Evolutionary conservation across 1,284 basidiomycete genomes (phyloP), one percentile per base, ranked within the genome.

Genomic region (Pyrrhoderma lamaoense): DNA sequence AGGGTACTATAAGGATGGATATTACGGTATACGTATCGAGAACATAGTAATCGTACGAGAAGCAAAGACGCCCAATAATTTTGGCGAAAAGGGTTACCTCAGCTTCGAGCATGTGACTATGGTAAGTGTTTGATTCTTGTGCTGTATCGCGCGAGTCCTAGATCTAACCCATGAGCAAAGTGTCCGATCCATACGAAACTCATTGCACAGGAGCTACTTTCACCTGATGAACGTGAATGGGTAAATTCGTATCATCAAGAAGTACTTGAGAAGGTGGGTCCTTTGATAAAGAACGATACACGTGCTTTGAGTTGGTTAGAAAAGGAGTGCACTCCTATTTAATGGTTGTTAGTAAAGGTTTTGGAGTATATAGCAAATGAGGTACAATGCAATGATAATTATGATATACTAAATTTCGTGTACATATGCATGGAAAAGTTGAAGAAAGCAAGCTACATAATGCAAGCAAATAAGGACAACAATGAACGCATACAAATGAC

Each of bases 1-100:
- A 0, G 95, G 93, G 2, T 99, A 91, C 67, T 96, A 97, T 66
- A 82, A 82, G 14, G 93, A 97, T 60, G 95, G 93, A 3, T 72
- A 79, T 53, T 99, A 87, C 64, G 95, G 95, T 2, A 92, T 98
- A 58, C 83, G 95, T 2, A 93, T 96, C 60, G 95, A 99, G 70
- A 93, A 82, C 64, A 76, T 95, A 39, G 80, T 93, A 14, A 72
- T 93, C 23, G 85, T 94, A 7, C 75, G 77, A 53, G 76, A 84
- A 36, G 82, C 70, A 4, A 66, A 83, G 54, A 93, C 91, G 1
- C 79, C 74, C 4, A 79, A 93, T 65, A 89, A 92, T 64, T 97
- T 94, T 65, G 92, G 90, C 3, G 76, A 80, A 44, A 88, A 85
- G 58, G 87, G 84, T 2, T 96, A 81, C 66, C 74, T 95, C 21